Conservation (phyloP, 495 filamentous ascomycete genomes). For the Penicillium verhagenii region DNA sequence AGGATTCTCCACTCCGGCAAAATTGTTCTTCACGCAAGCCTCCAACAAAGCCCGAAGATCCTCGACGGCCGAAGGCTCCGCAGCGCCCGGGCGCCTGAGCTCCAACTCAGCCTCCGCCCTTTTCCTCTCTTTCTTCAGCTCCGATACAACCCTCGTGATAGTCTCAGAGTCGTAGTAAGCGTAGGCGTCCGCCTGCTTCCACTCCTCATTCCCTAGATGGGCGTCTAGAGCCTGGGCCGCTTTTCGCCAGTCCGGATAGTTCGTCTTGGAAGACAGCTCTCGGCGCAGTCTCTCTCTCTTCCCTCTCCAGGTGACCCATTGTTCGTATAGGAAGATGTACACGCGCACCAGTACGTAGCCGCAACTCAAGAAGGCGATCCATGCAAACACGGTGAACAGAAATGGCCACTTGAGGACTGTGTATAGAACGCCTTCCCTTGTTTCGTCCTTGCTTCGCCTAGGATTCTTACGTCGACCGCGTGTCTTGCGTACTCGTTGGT, state of each 20-base stretch:
- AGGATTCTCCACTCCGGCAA: conserved; percentile 92
- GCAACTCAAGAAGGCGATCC: conserved; percentile 68
- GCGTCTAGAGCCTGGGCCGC: conserved; percentile 77
- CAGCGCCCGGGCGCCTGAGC: conserved; percentile 15
- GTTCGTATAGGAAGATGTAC: conserved; percentile 88
- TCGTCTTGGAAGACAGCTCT: conserved; percentile 65
- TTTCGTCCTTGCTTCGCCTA: conserved; percentile 77
- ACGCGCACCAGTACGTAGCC: conserved; percentile 77
- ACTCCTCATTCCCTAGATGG: conserved; percentile 77
- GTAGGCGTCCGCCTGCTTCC: conserved; percentile 87
- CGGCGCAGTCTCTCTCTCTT: conserved; percentile 65
- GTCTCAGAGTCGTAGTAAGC: conserved; percentile 93
- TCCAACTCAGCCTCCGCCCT: conserved; percentile 52
- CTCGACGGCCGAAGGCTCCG: conserved; percentile 56
- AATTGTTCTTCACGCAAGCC: conserved; percentile 95
- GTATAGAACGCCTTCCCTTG: conserved; percentile 89
- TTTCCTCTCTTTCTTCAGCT: conserved; percentile 63
- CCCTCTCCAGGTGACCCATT: conserved; percentile 60
- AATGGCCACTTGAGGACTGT: conserved; percentile 88
- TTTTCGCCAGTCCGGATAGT: conserved; percentile 77
- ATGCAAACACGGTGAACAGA: conserved; percentile 71
- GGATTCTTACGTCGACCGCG: conserved; percentile 42
- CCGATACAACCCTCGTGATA: conserved; percentile 67
- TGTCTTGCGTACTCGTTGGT: conserved; percentile 59
- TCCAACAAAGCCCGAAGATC: conserved; percentile 76